Base-by-base conservation (phyloP, 2,329 filamentous ascomycete species). In the Ophiostoma montium region DNA sequence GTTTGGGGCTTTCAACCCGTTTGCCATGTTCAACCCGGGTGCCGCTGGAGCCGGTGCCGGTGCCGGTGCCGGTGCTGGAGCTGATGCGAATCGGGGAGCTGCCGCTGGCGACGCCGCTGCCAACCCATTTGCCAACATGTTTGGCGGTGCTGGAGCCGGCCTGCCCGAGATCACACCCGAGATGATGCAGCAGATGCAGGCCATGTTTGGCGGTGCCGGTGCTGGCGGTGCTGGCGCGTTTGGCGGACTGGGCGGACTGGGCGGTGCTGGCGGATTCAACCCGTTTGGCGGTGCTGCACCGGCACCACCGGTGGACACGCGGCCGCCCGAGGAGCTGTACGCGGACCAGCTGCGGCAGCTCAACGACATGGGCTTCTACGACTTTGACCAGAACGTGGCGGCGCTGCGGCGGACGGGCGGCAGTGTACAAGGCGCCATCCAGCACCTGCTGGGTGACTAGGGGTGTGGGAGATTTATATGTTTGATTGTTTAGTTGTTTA, bases 291-390 rank as follows among this genome's bases (percentile, higher is more conserved):
- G 8, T 16, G 33, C 31, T 27, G 45, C 39, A 1, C 36, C 53
- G 9, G 19, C 52, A 1, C 13, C 53, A 10, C 67, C 76, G 16
- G 84, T 87, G 5, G 92, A 98, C 66, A 94, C 75, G 60, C 76
- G 90, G 54, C 89, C 92, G 5, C 90, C 92, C 0, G 92, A 98
- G 70, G 92, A 96, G 66, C 74, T 86, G 52, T 98, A 95, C 59
- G 88, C 85, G 3, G 81, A 86, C 31, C 90, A 98, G 66, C 71
- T 98, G 46, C 75, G 87, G 52, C 88, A 96, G 67, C 69, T 98
- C 54, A 98, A 98, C 63, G 92, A 96, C 56, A 98, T 98, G 92
- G 92, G 92, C 3, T 98, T 98, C 67, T 95, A 80, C 62, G 89
- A 98, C 61, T 98, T 96, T 61, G 90, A 98, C 47, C 72, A 85